These are phyloP conservation scores for Phylloporus sp. DNA, from an alignment of 768 basidiomycete species.

Conservation along the genomic window DNA sequence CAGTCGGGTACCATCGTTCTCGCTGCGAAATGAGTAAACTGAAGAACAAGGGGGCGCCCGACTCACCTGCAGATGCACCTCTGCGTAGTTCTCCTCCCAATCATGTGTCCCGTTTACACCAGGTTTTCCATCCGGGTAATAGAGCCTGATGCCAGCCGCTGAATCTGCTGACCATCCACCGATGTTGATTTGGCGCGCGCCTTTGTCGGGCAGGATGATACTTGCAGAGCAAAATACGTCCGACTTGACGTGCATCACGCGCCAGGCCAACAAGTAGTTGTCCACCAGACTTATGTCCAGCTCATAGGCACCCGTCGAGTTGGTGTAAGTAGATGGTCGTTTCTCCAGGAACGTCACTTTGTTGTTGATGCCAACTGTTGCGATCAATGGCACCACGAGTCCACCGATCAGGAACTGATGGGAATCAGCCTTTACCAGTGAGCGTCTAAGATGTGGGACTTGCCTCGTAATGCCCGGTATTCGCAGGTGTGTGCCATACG, in stretches of 20 bases:
- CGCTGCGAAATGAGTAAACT: slow-evolving; percentile 31
- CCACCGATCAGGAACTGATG: slow-evolving; percentile 51
- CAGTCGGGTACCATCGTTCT: slow-evolving; percentile 71
- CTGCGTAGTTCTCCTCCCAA: slow-evolving; percentile 69
- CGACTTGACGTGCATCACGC: slow-evolving; percentile 69
- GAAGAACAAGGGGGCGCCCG: too few relatives aligned
- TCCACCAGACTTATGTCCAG: slow-evolving; percentile 58
- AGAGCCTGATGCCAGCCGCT: slow-evolving; percentile 70
- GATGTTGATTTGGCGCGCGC: slow-evolving; percentile 36
- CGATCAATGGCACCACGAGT: slow-evolving; percentile 67
- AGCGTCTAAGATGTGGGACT: slow-evolving; percentile 13
- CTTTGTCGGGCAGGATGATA: slow-evolving; percentile 72
- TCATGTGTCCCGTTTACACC: slow-evolving; percentile 74
- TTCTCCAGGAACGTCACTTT: slow-evolving; percentile 82
- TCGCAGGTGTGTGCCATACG: slow-evolving; percentile 61
- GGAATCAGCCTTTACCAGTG: neutral
- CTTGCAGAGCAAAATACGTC: slow-evolving; percentile 80
- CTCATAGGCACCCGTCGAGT: slow-evolving; percentile 78
- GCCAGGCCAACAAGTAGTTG: slow-evolving; percentile 53
- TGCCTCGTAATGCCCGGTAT: slow-evolving; percentile 70
- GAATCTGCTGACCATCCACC: slow-evolving; percentile 61
- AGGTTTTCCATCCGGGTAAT: slow-evolving; percentile 61
- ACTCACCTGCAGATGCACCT: slow-evolving; percentile 58
- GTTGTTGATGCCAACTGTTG: slow-evolving; percentile 76
- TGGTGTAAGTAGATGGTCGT: slow-evolving; percentile 45